Evolutionary conservation across 1,284 basidiomycete species (phyloP), one percentile per base, ranked within the genome.

Genomic region (Moesziomyces sp.): DNA sequence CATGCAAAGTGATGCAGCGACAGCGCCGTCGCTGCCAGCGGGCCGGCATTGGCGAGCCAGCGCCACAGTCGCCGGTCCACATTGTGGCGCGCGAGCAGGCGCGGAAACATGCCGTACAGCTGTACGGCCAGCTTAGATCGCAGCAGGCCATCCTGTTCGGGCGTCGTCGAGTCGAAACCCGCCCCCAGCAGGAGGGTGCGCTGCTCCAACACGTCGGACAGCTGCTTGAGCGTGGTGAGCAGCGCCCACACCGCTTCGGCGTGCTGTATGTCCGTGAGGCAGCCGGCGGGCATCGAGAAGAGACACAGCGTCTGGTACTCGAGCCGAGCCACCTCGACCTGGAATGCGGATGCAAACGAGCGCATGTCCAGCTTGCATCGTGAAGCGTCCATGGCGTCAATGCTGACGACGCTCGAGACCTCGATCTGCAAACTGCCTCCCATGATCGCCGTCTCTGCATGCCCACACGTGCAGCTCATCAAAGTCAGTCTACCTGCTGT

Each of bases 71-170:
- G 26, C 16, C 60, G 43, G 13, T 69, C 53, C 1, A 52, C 44
- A 18, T 60, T 58, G 45, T 59, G 45, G 26, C 50, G 45, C 42
- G 45, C 52, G 3, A 69, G 56, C 52, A 69, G 46, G 13, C 66
- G 46, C 16, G 66, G 59, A 28, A 69, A 69, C 56, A 69, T 49
- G 26, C 66, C 66, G 43, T 69, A 69, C 0, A 69, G 52, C 60
- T 69, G 59, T 13, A 56, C 42, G 0, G 52, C 66, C 10, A 69
- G 38, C 50, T 69, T 69, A 11, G 56, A 49, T 21, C 59, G 52
- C 52, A 59, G 53, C 56, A 69, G 35, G 13, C 50, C 60, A n/a
- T 52, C 38, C 26, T 48, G 48, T 13, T 50, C 35, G 14, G 42
- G 42, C 8, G 14, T 35, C 2, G 38, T 26, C n/a, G n/a, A 26